A percentile compares a stretch with the other conserved stretches of the same genome.
Conservation (phyloP, 768 basidiomycete species). For the Xerocomellus chrysenteron region DNA sequence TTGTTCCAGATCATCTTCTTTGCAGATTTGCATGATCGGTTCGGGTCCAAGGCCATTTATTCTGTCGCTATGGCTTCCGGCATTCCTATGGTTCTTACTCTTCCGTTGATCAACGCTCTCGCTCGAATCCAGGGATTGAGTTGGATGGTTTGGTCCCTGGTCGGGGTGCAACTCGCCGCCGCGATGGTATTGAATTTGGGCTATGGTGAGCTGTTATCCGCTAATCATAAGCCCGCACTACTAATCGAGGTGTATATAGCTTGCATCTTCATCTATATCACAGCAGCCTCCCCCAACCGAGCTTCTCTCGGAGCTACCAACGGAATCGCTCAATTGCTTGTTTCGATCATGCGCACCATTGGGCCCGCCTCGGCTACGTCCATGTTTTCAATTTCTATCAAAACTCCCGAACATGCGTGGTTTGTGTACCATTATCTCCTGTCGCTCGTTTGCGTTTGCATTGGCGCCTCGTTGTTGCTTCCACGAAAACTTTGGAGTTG, state of each 20-base stretch:
- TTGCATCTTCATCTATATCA: slow-evolving; percentile 69
- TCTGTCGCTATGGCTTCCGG: slow-evolving; percentile 47
- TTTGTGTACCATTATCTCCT: slow-evolving; percentile 28
- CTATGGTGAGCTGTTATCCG: slow-evolving; percentile 45
- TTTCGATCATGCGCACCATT: slow-evolving; percentile 41
- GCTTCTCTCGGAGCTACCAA: slow-evolving; percentile 73
- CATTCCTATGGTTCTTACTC: slow-evolving; percentile 54
- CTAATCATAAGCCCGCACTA: neutral
- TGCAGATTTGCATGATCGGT: too few species aligned
- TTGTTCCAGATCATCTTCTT: too few species aligned
- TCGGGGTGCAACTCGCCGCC: slow-evolving; percentile 49
- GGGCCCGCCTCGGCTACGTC: slow-evolving; percentile 63
- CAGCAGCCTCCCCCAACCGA: slow-evolving; percentile 62
- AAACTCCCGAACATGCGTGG: slow-evolving; percentile 33
- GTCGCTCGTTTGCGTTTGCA: slow-evolving; percentile 15
- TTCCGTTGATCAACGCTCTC: slow-evolving; percentile 60
- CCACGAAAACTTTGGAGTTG: slow-evolving; percentile 28
- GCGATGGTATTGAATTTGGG: slow-evolving; percentile 51
- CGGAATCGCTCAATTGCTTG: slow-evolving; percentile 50
- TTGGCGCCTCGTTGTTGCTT: slow-evolving; percentile 22
- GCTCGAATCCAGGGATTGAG: slow-evolving; percentile 51
- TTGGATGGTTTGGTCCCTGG: slow-evolving; percentile 44
- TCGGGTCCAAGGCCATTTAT: slow-evolving; percentile 61
- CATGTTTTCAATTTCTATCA: slow-evolving; percentile 65
- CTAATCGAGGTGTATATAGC: slow-evolving; percentile 39